Evolutionary conservation across 768 basidiomycete species (phyloP).

Genomic region (Terana coerulea): DNA sequence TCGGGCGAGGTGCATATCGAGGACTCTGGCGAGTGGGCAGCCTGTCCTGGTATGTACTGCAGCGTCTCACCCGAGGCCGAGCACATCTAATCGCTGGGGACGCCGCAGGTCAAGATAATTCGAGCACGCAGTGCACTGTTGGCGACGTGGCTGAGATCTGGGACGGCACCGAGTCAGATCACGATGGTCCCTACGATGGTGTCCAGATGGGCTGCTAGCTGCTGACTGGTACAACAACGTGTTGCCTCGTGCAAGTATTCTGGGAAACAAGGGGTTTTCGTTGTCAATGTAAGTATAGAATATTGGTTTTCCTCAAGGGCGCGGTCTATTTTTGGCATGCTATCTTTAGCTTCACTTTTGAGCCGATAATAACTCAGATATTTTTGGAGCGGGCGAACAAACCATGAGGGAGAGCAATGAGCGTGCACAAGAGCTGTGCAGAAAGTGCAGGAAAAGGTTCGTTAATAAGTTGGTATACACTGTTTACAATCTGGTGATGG

Average conservation of each 20-base stretch:
- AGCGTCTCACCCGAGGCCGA: not conserved
- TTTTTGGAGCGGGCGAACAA: no score
- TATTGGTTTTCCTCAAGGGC: not conserved
- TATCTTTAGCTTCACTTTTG: not conserved
- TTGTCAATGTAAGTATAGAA: not conserved
- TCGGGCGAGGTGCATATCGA: constrained; percentile 37
- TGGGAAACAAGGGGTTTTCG: not conserved
- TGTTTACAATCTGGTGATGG: no score
- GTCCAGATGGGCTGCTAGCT: constrained; percentile 23
- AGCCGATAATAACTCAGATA: not conserved
- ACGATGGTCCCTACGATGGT: constrained; percentile 32
- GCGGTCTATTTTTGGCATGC: not conserved
- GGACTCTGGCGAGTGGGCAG: constrained; percentile 46
- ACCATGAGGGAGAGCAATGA: no score
- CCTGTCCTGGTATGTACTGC: constrained; percentile 35
- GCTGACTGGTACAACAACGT: not conserved
- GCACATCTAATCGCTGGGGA: no score
- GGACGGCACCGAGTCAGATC: constrained; percentile 40
- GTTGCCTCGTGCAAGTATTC: not conserved
- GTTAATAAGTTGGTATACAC: no score
- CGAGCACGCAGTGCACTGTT: constrained; percentile 43
- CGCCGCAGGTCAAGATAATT: constrained; percentile 55
- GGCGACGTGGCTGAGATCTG: constrained; percentile 55
- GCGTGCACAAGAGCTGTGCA: no score
- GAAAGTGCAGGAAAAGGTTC: no score